phyloP scores from a whole-genome alignment of 2,329 filamentous ascomycete genomes.

The Paecilomyces dactylethromorphus region DNA sequence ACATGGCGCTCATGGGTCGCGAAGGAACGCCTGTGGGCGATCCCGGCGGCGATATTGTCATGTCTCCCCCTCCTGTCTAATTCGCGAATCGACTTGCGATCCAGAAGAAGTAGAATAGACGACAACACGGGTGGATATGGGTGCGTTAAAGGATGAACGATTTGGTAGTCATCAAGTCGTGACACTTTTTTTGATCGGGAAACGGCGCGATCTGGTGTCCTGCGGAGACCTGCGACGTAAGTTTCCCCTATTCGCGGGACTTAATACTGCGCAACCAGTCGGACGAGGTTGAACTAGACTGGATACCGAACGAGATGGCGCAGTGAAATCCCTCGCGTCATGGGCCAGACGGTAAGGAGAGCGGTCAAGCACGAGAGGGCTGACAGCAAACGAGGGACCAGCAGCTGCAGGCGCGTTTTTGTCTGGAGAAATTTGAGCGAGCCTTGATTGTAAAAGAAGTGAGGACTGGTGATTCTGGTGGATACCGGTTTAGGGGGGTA shows the following conservation, averaged over 20 bases:
- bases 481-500: not conserved
- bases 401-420: not conserved
- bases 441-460: not conserved
- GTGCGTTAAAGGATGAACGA: constrained; percentile 9
- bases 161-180: constrained; percentile 12
- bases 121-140: constrained; percentile 4
- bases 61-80: constrained; percentile 22
- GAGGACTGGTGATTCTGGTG: not conserved
- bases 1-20: constrained; percentile 75
- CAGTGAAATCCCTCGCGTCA: not conserved
- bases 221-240: constrained; percentile 13
- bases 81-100: not conserved
- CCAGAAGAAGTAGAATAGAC: constrained; percentile 2
- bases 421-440: not conserved
- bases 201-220: constrained; percentile 14
- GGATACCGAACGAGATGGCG: not conserved
- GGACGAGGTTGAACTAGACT: not conserved
- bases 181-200: constrained; percentile 1
- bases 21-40: constrained; percentile 55
- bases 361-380: not conserved
- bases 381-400: not conserved
- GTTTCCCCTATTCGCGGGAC: not conserved
- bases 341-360: not conserved
- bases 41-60: constrained; percentile 64
- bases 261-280: not conserved